These are phyloP conservation scores for Datura wrightii DNA, from an alignment of 257 asterid genomes.

Conservation along the genomic window DNA sequence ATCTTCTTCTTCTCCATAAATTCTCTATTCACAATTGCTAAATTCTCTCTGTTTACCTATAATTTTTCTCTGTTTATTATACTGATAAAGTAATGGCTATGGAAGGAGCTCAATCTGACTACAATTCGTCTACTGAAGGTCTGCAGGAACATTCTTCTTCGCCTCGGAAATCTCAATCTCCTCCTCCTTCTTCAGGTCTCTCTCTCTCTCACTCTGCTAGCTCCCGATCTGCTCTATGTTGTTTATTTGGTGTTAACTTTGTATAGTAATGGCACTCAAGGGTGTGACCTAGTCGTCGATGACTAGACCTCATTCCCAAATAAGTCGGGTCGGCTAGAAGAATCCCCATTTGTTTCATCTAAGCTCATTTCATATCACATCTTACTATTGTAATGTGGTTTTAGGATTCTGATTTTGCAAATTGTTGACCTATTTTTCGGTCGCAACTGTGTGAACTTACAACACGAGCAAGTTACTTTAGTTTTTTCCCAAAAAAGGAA, in stretches of 20 bases:
- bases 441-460: background rate
- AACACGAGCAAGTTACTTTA: background rate
- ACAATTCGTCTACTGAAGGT: slow-evolving; percentile 25
- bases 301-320: no score
- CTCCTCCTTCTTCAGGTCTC: slow-evolving; percentile 8
- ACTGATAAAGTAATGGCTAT: slow-evolving; percentile 19
- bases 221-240: background rate
- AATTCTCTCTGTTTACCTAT: background rate
- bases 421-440: background rate
- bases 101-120: slow-evolving; percentile 27
- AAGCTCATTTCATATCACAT: background rate
- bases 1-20: background rate
- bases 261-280: background rate
- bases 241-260: background rate
- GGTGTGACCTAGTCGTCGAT: background rate
- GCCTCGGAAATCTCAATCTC: slow-evolving; percentile 28
- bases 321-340: background rate
- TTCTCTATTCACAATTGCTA: background rate
- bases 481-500: background rate
- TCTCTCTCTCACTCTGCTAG: background rate
- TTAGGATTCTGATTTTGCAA: background rate
- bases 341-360: background rate
- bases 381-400: background rate
- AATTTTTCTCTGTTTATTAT: background rate
- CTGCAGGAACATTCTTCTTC: slow-evolving; percentile 15